phyloP scores from a whole-genome alignment of 176 grass and related monocot species.

The Dactylis glomerata region DNA sequence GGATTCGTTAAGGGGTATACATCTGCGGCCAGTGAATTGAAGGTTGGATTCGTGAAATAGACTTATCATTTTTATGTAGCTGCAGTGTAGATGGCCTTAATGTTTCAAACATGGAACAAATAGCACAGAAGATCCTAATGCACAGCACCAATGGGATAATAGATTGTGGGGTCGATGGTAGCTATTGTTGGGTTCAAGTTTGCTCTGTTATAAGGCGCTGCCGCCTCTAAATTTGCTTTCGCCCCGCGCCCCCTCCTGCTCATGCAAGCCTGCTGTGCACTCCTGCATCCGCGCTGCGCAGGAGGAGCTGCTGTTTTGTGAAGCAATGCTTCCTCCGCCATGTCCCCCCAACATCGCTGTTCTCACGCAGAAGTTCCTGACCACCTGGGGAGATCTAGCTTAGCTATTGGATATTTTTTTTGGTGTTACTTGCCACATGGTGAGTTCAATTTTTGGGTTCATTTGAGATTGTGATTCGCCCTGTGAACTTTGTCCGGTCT shows the following conservation, averaged over 20 bases:
- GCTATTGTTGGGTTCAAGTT: neutral
- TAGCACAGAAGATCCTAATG: neutral
- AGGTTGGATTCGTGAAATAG: neutral
- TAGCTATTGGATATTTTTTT: neutral
- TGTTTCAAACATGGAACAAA: neutral
- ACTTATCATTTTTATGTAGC: neutral
- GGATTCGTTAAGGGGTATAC: neutral
- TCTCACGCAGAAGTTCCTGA: neutral
- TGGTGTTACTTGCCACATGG: neutral
- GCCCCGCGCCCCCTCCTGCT: neutral
- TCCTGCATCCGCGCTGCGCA: neutral
- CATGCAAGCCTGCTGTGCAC: neutral
- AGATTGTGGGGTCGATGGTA: neutral
- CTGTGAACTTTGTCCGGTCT: neutral
- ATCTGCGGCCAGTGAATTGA: neutral
- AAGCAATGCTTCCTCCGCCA: neutral
- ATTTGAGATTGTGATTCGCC: neutral
- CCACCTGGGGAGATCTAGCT: neutral
- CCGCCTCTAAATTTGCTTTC: neutral
- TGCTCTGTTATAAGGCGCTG: neutral
- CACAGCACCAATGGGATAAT: neutral
- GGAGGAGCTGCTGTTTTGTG: neutral
- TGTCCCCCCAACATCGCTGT: neutral
- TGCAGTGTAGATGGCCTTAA: neutral
- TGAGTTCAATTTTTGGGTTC: neutral